phyloP scores from a whole-genome alignment of 2,329 filamentous ascomycete species.

The Blastomyces parvus region DNA sequence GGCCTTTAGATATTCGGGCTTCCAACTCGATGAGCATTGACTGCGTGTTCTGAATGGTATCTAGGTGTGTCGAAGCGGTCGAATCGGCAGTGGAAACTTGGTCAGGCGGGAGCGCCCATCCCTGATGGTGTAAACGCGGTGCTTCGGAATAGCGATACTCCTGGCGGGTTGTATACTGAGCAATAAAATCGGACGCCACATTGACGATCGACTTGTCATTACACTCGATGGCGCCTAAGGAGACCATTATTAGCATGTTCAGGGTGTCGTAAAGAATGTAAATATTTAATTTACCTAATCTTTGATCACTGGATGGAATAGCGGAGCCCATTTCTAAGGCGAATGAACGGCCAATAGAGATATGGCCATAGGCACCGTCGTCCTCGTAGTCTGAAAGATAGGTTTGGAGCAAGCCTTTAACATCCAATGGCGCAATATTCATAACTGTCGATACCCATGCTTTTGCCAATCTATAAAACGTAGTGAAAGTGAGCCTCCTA shows the following conservation, averaged over 20 bases:
- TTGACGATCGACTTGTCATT: slow-evolving; percentile 69
- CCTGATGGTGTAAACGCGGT: slow-evolving; percentile 27
- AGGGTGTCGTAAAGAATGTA: neutral
- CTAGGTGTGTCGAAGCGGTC: neutral
- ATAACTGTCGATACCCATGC: slow-evolving; percentile 73
- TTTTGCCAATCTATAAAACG: slow-evolving; percentile 65
- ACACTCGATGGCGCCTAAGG: slow-evolving; percentile 57
- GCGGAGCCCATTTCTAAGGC: slow-evolving; percentile 83
- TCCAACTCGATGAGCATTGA: slow-evolving; percentile 12
- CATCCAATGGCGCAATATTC: slow-evolving; percentile 77
- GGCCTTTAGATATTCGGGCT: slow-evolving; percentile 50
- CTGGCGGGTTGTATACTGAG: slow-evolving; percentile 93
- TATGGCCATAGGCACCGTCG: slow-evolving; percentile 79
- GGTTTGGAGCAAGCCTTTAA: slow-evolving; percentile 91
- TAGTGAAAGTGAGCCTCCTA: slow-evolving; percentile 67
- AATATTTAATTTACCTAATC: slow-evolving; percentile 46
- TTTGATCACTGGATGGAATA: slow-evolving; percentile 77
- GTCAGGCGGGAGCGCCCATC: neutral
- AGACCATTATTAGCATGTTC: slow-evolving; percentile 9
- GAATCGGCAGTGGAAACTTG: neutral
- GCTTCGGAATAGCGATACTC: slow-evolving; percentile 85
- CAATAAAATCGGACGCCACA: slow-evolving; percentile 88
- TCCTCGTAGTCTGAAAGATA: slow-evolving; percentile 94
- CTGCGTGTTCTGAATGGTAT: slow-evolving; percentile 9
- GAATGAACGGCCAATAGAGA: slow-evolving; percentile 87